These are phyloP conservation scores for Syzygium grande DNA, from an alignment of 345 rosid species.

Conservation along the genomic window DNA sequence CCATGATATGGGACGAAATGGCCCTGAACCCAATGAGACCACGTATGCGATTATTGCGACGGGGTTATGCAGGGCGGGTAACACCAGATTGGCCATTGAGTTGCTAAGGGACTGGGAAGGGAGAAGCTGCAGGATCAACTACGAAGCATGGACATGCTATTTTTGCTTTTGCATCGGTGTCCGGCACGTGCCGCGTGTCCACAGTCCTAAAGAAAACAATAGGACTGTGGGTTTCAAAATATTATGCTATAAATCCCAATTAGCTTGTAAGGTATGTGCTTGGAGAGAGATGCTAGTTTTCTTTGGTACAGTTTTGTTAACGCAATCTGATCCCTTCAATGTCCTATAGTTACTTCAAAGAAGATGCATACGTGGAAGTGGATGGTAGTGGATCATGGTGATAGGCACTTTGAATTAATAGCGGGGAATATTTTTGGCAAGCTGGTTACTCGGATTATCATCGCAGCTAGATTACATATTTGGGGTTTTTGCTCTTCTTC, in stretches of 20 bases:
- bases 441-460: background rate
- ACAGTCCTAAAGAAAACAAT: too few species aligned
- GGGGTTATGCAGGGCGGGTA: too few species aligned
- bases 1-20: too few species aligned
- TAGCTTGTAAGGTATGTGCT: background rate
- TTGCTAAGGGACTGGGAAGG: too few species aligned
- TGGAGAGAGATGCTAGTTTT: background rate
- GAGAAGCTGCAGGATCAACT: too few species aligned
- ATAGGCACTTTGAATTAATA: background rate
- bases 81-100: too few species aligned
- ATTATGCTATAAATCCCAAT: background rate
- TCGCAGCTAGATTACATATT: background rate
- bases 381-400: background rate
- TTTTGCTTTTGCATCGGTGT: too few species aligned
- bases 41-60: too few species aligned
- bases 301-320: background rate
- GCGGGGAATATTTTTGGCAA: background rate
- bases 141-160: too few species aligned
- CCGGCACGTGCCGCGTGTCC: too few species aligned
- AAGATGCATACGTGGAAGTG: background rate
- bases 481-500: too few species aligned
- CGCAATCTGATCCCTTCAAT: background rate
- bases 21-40: too few species aligned
- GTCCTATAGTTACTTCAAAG: background rate
- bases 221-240: background rate